These are phyloP conservation scores for Mycena kentingensis DNA, from an alignment of 768 basidiomycete species.

Conservation along the genomic window DNA sequence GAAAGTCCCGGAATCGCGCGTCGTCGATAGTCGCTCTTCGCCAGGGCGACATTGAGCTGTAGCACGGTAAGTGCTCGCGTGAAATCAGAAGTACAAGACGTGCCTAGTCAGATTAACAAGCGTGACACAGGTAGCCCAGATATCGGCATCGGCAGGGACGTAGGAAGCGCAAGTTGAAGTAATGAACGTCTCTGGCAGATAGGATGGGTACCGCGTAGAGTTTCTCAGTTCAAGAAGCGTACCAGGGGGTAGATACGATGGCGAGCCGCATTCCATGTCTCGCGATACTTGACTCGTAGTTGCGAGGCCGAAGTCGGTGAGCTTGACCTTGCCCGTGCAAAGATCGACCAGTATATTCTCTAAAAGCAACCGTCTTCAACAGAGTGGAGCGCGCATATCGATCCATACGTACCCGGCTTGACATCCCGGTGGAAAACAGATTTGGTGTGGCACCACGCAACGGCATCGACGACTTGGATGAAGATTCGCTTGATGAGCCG, in stretches of 20 bases:
- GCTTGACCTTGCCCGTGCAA: constrained; percentile 33
- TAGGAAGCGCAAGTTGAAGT: background rate
- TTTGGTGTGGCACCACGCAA: constrained; percentile 51
- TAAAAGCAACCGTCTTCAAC: too few species aligned
- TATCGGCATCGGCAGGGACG: background rate
- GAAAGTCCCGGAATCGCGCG: background rate
- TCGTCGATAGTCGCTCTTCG: background rate
- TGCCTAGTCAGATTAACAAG: background rate
- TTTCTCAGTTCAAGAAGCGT: background rate
- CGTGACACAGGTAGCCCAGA: background rate
- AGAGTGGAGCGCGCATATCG: too few species aligned
- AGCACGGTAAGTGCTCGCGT: too few species aligned
- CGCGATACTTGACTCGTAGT: constrained; percentile 28
- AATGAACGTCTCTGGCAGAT: background rate
- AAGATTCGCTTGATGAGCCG: constrained; percentile 50
- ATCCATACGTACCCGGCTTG: too few species aligned
- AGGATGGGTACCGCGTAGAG: background rate
- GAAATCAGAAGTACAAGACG: too few species aligned
- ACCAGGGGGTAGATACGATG: background rate
- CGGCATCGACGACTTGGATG: constrained; percentile 55
- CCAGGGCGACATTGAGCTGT: background rate
- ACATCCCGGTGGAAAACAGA: constrained; percentile 60
- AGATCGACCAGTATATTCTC: constrained; percentile 54
- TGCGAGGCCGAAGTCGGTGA: constrained; percentile 58
- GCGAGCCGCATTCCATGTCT: background rate